Conservation (phyloP, 768 basidiomycete species). For the Vishniacozyma victoriae region DNA sequence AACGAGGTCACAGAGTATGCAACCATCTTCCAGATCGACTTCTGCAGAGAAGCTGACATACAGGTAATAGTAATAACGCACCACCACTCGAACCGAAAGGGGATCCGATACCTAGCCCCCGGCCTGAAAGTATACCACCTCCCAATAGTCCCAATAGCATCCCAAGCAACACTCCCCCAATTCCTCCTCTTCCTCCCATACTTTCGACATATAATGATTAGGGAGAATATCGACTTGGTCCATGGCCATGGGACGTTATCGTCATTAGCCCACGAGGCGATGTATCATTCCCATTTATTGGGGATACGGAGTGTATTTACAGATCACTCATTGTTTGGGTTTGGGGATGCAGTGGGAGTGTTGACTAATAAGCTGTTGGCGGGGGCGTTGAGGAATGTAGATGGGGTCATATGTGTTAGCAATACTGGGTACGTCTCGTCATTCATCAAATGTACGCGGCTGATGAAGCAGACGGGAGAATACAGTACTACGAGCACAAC, state of each 20-base stretch:
- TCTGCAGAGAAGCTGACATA: not conserved
- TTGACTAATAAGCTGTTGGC: conserved; percentile 92
- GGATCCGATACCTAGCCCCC: conserved; percentile 77
- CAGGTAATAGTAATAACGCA: conserved; percentile 95
- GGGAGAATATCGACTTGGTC: conserved; percentile 78
- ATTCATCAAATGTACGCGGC: not conserved
- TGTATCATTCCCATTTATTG: conserved; percentile 80
- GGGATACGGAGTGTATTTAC: conserved; percentile 82
- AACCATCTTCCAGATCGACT: not conserved
- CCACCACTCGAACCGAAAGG: conserved; percentile 76
- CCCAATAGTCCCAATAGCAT: conserved; percentile 73
- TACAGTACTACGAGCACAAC: conserved; percentile 76
- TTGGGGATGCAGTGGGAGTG: conserved; percentile 94
- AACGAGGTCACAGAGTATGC: conserved; percentile 72
- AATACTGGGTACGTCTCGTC: conserved; percentile 71
- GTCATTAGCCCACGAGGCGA: conserved; percentile 83
- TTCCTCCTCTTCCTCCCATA: conserved; percentile 90
- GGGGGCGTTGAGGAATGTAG: conserved; percentile 79
- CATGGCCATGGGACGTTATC: conserved; percentile 91
- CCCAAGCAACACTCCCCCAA: conserved; percentile 88
- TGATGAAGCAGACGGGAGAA: conserved; percentile 77
- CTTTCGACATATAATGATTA: conserved; percentile 75
- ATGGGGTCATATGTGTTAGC: conserved; percentile 91
- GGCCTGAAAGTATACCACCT: conserved; percentile 87
- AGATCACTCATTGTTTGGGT: conserved; percentile 92